Evolutionary conservation across 306 rosid genomes (phyloP), one percentile per base, ranked within the genome.

Genomic region (Glycine tomentella): DNA sequence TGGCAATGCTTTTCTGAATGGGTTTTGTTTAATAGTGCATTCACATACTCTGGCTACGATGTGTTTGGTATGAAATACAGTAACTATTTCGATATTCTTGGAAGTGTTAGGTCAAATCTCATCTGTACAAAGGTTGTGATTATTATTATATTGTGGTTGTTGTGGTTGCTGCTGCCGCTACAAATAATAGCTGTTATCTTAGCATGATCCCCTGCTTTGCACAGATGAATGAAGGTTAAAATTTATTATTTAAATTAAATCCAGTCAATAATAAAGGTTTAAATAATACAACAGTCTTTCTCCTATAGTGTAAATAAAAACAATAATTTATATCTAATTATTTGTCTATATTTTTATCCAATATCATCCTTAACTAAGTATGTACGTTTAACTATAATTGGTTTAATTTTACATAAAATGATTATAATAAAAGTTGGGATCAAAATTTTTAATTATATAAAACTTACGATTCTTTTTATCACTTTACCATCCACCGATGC

Each of bases 21-120:
- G 31, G 31, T 25, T 25, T 1, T 25, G 31, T 25, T 25, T 25
- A 25, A 25, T 25, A 25, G 31, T 25, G 2, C 31, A 0, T 25
- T 25, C 31, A 25, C 31, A 25, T 25, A 25, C 31, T 25, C 1
- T 25, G 31, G 31, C 31, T 25, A 25, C 31, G 31, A 25, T 25
- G 2, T 25, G 31, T 25, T 25, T 51, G 78, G 71, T 75, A 34
- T 53, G 80, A 76, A 64, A 51, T 62, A 25, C 31, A 25, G 31
- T 25, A 69, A 64, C 82, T 76, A 17, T 53, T 72, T 46, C 10
- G 46, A 65, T 15, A 45, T 55, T 38, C 31, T 31, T 5, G n/a
- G n/a, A n/a, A n/a, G n/a, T n/a, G n/a, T n/a, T n/a, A n/a, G n/a
- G n/a, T 14, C 40, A 36, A 36, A 36, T 36, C 40, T 36, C 40